A percentile compares a stretch with the other conserved stretches of the same genome.
phyloP scores from a whole-genome alignment of 1,284 basidiomycete species.

The Irpex rosettiformis region DNA sequence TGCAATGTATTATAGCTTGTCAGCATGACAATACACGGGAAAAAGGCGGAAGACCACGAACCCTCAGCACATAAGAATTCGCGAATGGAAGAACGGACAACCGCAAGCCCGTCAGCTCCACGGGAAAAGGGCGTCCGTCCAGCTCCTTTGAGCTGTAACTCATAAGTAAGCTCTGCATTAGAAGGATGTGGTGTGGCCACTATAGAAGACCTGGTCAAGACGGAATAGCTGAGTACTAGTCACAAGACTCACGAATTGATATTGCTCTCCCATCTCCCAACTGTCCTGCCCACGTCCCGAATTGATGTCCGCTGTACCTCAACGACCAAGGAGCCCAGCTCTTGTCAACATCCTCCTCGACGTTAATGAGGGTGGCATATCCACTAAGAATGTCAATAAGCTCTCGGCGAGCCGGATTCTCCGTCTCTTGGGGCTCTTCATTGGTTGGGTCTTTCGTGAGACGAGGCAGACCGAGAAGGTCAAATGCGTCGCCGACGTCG shows the following conservation, averaged over 20 bases:
- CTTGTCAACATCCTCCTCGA: conserved; percentile 32
- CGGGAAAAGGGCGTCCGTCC: conserved; percentile 95
- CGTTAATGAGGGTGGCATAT: conserved; percentile 65
- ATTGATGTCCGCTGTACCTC: conserved; percentile 90
- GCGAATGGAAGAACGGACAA: conserved; percentile 86
- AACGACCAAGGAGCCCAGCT: conserved; percentile 86
- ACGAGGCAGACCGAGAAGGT: conserved; percentile 53
- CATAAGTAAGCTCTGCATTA: conserved; percentile 56
- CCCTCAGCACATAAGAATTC: conserved; percentile 90
- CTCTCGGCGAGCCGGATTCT: conserved; percentile 54
- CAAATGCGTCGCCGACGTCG: conserved; percentile 81
- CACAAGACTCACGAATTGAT: conserved; percentile 61
- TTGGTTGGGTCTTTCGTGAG: conserved; percentile 29
- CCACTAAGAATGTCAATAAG: conserved; percentile 82
- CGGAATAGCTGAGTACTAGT: background rate
- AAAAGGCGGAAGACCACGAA: conserved; percentile 27
- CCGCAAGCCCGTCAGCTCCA: conserved; percentile 89
- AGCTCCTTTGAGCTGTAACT: conserved; percentile 92
- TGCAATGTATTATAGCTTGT: conserved; percentile 26
- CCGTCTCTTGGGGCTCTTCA: conserved; percentile 33
- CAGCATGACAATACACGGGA: background rate
- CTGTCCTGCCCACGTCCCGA: conserved; percentile 94
- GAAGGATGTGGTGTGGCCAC: conserved; percentile 74
- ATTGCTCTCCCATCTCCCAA: conserved; percentile 95
- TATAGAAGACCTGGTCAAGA: conserved; percentile 25